Conservation (phyloP, 1,139 yeast species). For the Blastobotrys buckinghamii region DNA sequence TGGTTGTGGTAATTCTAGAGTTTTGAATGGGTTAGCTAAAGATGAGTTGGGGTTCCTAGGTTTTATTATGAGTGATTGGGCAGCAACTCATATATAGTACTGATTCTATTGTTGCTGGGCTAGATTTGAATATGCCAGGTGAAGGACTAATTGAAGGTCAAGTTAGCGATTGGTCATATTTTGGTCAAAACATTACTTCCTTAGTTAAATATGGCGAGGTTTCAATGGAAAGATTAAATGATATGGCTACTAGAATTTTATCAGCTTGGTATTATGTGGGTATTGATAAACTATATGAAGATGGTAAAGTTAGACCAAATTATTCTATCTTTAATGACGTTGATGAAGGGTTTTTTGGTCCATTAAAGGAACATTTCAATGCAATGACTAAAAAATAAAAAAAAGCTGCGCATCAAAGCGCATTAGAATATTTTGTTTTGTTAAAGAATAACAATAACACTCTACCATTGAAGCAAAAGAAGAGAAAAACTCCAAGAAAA, state of each 20-base stretch:
- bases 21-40: constrained; percentile 50
- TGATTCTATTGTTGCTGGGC: constrained; percentile 51
- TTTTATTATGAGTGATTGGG: constrained; percentile 62
- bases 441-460: constrained; percentile 47
- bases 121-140: constrained; percentile 68
- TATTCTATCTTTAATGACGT: constrained; percentile 40
- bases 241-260: constrained; percentile 55
- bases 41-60: constrained; percentile 65
- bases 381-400: constrained; percentile 48
- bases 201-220: constrained; percentile 53
- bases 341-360: constrained; percentile 5
- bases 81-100: constrained; percentile 51
- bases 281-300: constrained; percentile 25
- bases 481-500: constrained; percentile 5
- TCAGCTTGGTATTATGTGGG: constrained; percentile 47
- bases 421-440: constrained; percentile 52
- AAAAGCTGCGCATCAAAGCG: constrained; percentile 47
- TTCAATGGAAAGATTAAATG: constrained; percentile 51
- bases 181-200: constrained; percentile 54
- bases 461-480: constrained; percentile 40
- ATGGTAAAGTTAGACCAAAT: constrained; percentile 39
- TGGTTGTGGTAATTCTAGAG: constrained; percentile 56
- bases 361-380: too few relatives aligned
- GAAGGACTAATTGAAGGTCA: constrained; percentile 24
- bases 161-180: constrained; percentile 42